These are phyloP conservation scores for Thielaviopsis ethacetica DNA, from an alignment of 2,329 filamentous ascomycete genomes.

Conservation along the genomic window DNA sequence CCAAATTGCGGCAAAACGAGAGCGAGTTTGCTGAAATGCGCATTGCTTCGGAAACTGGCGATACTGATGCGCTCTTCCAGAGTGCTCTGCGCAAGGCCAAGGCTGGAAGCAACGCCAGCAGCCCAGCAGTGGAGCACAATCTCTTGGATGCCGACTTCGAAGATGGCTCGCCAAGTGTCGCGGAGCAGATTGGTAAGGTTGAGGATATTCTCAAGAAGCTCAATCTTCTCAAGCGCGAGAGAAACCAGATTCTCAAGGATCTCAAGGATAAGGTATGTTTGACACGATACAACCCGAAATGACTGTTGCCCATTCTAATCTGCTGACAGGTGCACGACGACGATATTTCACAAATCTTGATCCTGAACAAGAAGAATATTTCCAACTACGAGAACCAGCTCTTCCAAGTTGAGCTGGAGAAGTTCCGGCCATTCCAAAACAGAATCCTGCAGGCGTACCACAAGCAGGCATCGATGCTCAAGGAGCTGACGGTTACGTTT, in stretches of 20 bases:
- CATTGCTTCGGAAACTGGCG: constrained; percentile 67
- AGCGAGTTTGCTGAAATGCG: constrained; percentile 91
- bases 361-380: constrained; percentile 94
- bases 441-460: constrained; percentile 84
- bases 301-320: constrained; percentile 14
- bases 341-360: constrained; percentile 93
- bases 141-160: constrained; percentile 85
- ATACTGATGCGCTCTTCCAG: constrained; percentile 80
- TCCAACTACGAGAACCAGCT: constrained; percentile 80
- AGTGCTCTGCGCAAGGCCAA: constrained; percentile 67
- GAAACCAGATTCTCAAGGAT: constrained; percentile 85
- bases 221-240: constrained; percentile 80
- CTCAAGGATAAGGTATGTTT: constrained; percentile 78
- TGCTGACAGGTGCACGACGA: constrained; percentile 66
- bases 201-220: constrained; percentile 85
- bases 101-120: constrained; percentile 41
- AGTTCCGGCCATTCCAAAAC: constrained; percentile 85
- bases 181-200: constrained; percentile 76
- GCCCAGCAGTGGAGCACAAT: constrained; percentile 53
- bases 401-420: constrained; percentile 93
- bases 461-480: constrained; percentile 87
- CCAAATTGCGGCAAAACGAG: constrained; percentile 74
- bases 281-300: not conserved
- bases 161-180: constrained; percentile 62
- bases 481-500: constrained; percentile 79